phyloP scores from a whole-genome alignment of 805 yeast genomes.

The Kuraishia piskuri region DNA sequence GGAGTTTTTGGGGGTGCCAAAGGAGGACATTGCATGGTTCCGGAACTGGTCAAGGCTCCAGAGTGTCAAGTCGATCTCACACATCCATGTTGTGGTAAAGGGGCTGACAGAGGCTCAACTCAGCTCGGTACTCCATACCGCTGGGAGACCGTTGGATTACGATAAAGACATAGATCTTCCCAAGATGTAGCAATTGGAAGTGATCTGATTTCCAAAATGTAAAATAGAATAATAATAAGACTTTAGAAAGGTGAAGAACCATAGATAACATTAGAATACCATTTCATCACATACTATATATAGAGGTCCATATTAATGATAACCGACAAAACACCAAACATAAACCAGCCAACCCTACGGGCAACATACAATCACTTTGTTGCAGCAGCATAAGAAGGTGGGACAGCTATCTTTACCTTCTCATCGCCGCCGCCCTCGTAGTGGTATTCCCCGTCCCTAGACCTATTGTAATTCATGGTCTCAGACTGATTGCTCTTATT shows the following conservation, averaged over 20 bases:
- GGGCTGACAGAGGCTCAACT: conserved; percentile 24
- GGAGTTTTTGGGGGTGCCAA: conserved; percentile 28
- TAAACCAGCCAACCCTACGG: too few species aligned
- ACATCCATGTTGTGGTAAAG: conserved; percentile 55
- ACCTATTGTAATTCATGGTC: neutral
- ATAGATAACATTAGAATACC: neutral
- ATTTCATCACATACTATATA: too few species aligned
- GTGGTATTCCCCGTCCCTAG: neutral
- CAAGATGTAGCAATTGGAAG: neutral
- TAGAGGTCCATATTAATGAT: neutral
- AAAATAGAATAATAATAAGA: neutral
- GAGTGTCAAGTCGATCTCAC: conserved; percentile 59
- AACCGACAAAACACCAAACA: too few species aligned
- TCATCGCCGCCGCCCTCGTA: neutral
- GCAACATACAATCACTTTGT: neutral
- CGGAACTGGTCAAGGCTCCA: conserved; percentile 65
- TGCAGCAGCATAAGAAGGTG: neutral
- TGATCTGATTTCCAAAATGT: neutral
- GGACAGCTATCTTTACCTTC: neutral
- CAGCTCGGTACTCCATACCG: conserved; percentile 9
- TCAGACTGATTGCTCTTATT: too few species aligned
- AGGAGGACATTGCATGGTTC: conserved; percentile 50
- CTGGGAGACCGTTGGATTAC: conserved; percentile 13
- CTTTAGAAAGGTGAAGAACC: neutral
- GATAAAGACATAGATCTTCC: conserved; percentile 2